Base-by-base conservation (phyloP, 345 rosid genomes). In the Raphanus raphanistrum region DNA sequence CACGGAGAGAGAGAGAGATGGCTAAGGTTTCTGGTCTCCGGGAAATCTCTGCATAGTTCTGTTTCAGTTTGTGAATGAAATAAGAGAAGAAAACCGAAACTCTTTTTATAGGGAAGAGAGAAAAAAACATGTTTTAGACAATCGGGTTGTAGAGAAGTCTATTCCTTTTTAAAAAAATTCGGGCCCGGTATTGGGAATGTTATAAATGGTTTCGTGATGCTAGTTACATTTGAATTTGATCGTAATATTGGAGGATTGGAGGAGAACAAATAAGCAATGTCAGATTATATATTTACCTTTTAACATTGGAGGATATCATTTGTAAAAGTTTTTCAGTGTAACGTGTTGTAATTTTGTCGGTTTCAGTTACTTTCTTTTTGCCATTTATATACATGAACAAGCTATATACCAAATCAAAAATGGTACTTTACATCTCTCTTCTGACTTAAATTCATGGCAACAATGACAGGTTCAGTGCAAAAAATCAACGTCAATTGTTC, bases 241-340 rank as follows among this genome's bases (percentile, higher is more conserved):
- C 76, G 66, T 59, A 78, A 66, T 66, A 66, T 72, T 70, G 9
- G 69, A 63, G 17, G 55, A 66, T 72, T 70, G 9, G 69, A 63
- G 17, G 55, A 38, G 35, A 55, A 77, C 71, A 77, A 26, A 27
- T 27, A 8, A 73, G 63, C 77, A 65, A 31, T 71, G 17, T 48
- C 28, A 43, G 3, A 48, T 15, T 36, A 36, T 26, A 35, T 77
- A 63, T 58, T 52, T 52, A 54, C 59, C 5, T 13, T 13, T 70
- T 28, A 65, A 0, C 2, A 58, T 58, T 32, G 69, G 69, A 38
- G 60, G 27, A 31, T 55, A 58, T 13, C 31, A 26, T 45, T 32
- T 73, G 69, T 72, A 35, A 4, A 67, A 58, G 63, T 43, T 65
- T 70, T 27, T 66, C 48, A 17, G 21, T 66, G 0, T 43, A 41